Percentiles rank a stretch among this genome's conserved stretches.
These are phyloP conservation scores for Fallopia convolvulus DNA, from an alignment of 148 eudicot genomes.

Conservation along the genomic window DNA sequence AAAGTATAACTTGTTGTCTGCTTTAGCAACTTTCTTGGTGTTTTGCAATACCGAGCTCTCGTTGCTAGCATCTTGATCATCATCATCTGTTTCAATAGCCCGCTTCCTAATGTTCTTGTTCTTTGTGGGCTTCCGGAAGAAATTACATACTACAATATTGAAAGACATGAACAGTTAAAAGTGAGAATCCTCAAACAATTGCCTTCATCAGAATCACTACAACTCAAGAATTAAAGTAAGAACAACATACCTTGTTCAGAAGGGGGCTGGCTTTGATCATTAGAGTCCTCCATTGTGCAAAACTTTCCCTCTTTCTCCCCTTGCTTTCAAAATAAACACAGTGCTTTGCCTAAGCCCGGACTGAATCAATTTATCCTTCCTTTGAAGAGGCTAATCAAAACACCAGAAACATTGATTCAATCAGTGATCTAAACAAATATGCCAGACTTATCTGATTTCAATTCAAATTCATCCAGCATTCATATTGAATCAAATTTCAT, in stretches of 20 bases:
- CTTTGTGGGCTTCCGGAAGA: conserved; percentile 69
- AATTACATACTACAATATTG: conserved; percentile 54
- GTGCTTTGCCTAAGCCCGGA: too few species aligned
- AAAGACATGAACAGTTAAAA: background rate
- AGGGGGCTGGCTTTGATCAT: conserved; percentile 2
- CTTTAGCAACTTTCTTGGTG: conserved; percentile 33
- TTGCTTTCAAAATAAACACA: background rate
- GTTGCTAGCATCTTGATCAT: conserved; percentile 31
- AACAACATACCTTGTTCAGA: background rate
- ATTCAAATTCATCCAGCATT: too few species aligned
- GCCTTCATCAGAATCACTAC: background rate
- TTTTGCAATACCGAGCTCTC: conserved; percentile 28
- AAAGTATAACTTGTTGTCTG: conserved; percentile 56
- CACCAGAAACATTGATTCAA: background rate
- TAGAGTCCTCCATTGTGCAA: conserved; percentile 5
- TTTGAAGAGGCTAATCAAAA: background rate
- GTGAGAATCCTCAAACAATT: background rate
- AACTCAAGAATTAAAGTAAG: background rate
- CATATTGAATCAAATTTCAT: too few species aligned
- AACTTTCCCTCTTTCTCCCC: too few species aligned
- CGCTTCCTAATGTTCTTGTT: conserved; percentile 75
- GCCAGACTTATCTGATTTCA: too few species aligned
- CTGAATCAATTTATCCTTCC: background rate
- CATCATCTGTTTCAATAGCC: conserved; percentile 33
- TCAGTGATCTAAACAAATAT: background rate